Base-by-base conservation (phyloP, 192 early-diverging fungal species). In the Glomus cerebriforme region DNA sequence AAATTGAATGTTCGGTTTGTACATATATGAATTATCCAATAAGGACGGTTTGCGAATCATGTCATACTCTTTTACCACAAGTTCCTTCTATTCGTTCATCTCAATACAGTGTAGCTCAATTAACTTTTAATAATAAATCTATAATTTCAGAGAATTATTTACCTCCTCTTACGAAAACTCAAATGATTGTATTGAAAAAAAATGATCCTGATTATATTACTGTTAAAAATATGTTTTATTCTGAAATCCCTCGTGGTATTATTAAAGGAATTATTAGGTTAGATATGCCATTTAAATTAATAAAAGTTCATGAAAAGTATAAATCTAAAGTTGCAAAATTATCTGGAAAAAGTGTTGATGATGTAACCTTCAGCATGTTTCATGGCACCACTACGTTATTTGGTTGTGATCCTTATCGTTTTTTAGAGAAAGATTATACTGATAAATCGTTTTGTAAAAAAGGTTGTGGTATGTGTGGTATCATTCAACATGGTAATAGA, bases 391-490 rank as follows among this genome's bases (percentile, higher is more conserved):
- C 60, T 3, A 63, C 24, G 5, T 24, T 13, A 13, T 7, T 29
- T 29, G 24, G 12, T 13, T 63, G 60, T 63, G 13, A 24, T 24
- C 60, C 27, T 19, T 0, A 10, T 27, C 22, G 27, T 26, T 62
- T 62, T 13, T n/a, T 12, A 1, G 27, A 62, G 4, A 12, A 1
- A 62, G 27, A 29, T 27, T 62, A 29, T 62, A 0, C 17, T 49
- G 60, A 62, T 9, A 27, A 27, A 12, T 10, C 2, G 1, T 29
- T 71, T 47, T 71, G 69, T 71, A 71, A 71, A 47, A 71, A 71
- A 71, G 43, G 69, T 27, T 71, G 69, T 47, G 69, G 69, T 17
- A 26, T 43, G 37, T 71, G 69, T 45, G 69, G 69, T 24, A 71
- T 71, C 10, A 24, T 26, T 24, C 29, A 26, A 47, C 9, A 71